phyloP scores from a whole-genome alignment of 2,329 filamentous ascomycete species.

The Sporothrix brunneoviolacea region DNA sequence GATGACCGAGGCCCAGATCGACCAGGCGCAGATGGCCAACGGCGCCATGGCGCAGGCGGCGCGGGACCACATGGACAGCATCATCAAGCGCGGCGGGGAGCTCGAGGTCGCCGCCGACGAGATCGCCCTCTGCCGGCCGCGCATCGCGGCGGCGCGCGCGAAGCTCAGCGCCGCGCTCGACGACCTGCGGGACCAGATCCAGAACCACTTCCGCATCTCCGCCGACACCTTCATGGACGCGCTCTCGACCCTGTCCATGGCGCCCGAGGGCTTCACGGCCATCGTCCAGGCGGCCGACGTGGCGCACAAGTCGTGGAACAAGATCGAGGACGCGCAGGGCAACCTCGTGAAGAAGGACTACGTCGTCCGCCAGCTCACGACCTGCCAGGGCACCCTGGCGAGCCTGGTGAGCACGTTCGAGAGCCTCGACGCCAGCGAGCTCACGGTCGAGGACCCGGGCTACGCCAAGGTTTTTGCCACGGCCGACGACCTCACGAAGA shows the following conservation, averaged over 20 bases:
- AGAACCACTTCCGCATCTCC: neutral
- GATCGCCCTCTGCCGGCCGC: too few relatives aligned
- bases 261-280: neutral
- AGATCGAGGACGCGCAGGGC: neutral
- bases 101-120: neutral
- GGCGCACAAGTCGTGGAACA: neutral
- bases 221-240: neutral
- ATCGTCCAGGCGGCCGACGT: neutral
- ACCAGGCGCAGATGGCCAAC: neutral
- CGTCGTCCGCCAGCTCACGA: neutral
- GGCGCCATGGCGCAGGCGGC: neutral
- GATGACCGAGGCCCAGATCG: too few relatives aligned
- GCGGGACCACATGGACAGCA: neutral
- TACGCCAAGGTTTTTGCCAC: neutral
- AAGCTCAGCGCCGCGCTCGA: too few relatives aligned
- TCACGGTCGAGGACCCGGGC: neutral
- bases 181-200: too few relatives aligned
- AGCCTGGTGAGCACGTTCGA: neutral
- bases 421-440: neutral
- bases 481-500: neutral
- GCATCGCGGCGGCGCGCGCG: too few relatives aligned
- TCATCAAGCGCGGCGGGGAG: neutral
- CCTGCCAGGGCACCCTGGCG: neutral
- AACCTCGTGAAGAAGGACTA: neutral
- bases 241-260: neutral